Evolutionary conservation across 2,329 filamentous ascomycete genomes (phyloP).

Genomic region (Chaetomiaceae sp.): DNA sequence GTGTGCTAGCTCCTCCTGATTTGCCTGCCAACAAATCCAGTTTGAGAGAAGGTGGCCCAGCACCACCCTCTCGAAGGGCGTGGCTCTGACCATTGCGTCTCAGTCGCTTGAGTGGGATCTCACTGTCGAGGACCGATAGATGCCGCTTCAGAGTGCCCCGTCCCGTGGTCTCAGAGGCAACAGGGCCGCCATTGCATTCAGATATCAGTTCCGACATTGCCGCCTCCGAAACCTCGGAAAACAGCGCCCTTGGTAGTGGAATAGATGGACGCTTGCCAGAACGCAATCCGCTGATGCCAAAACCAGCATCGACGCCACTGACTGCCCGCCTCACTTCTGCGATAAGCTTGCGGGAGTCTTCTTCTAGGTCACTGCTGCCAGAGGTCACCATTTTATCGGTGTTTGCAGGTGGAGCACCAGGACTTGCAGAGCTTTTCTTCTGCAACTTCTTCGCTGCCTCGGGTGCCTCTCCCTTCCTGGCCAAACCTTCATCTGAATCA

Average conservation of each 20-base stretch:
- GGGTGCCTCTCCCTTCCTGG: slow-evolving; percentile 29
- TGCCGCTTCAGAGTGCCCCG: slow-evolving; percentile 6
- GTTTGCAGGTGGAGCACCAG: neutral
- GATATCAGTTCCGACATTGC: slow-evolving; percentile 36
- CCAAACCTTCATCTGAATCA: slow-evolving; percentile 52
- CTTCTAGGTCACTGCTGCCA: neutral
- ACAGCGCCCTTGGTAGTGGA: slow-evolving; percentile 36
- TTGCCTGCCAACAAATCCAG: no score
- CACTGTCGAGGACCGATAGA: neutral
- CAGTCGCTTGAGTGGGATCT: slow-evolving; percentile 1
- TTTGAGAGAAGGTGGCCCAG: neutral
- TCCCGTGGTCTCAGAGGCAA: neutral
- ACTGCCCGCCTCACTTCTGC: slow-evolving; percentile 4
- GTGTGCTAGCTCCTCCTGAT: neutral
- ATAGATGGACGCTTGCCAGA: slow-evolving; percentile 36
- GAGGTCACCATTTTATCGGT: no score
- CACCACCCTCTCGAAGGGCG: neutral
- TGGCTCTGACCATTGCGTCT: neutral
- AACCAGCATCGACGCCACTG: slow-evolving; percentile 33
- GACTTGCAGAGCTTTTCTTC: slow-evolving; percentile 1
- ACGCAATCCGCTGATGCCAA: slow-evolving; percentile 42
- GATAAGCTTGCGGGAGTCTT: neutral
- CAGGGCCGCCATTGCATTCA: slow-evolving; percentile 24
- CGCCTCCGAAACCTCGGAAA: slow-evolving; percentile 41
- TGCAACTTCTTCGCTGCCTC: slow-evolving; percentile 14